These are phyloP conservation scores for Solanum hybrid DNA, from an alignment of 305 asterid species.

Conservation along the genomic window DNA sequence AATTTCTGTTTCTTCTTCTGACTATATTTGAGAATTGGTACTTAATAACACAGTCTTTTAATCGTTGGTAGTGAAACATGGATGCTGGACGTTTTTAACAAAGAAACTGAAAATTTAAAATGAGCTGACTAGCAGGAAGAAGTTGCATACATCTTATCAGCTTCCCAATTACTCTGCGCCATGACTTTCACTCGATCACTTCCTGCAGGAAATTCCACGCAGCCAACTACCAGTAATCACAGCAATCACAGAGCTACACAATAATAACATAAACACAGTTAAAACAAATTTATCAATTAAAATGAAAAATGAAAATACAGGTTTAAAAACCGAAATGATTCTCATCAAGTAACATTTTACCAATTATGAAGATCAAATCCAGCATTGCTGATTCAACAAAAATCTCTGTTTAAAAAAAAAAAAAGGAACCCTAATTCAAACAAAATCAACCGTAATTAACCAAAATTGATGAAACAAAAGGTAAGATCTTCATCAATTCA, in stretches of 20 bases:
- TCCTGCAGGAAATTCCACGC: constrained; percentile 1
- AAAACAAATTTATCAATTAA: background rate
- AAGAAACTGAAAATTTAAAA: background rate
- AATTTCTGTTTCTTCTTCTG: background rate
- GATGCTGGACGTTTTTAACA: background rate
- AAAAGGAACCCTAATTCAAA: background rate
- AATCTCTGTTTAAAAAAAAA: background rate
- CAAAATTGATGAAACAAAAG: background rate
- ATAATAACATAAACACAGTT: background rate
- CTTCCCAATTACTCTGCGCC: constrained; percentile 99
- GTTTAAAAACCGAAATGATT: background rate
- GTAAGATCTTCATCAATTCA: background rate
- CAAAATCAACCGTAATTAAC: background rate
- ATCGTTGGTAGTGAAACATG: background rate
- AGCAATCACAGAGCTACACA: background rate
- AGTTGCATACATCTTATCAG: constrained; percentile 77
- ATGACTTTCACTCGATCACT: constrained; percentile 20
- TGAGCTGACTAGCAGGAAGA: background rate
- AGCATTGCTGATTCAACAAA: background rate
- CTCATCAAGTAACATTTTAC: background rate
- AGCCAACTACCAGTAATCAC: background rate
- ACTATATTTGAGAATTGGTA: background rate
- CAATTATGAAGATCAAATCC: background rate
- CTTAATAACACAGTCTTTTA: background rate
- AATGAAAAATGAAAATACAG: background rate